Evolutionary conservation across 805 yeast species (phyloP), one percentile per base, ranked within the genome.

Genomic region (Metschnikowia hibisci): DNA sequence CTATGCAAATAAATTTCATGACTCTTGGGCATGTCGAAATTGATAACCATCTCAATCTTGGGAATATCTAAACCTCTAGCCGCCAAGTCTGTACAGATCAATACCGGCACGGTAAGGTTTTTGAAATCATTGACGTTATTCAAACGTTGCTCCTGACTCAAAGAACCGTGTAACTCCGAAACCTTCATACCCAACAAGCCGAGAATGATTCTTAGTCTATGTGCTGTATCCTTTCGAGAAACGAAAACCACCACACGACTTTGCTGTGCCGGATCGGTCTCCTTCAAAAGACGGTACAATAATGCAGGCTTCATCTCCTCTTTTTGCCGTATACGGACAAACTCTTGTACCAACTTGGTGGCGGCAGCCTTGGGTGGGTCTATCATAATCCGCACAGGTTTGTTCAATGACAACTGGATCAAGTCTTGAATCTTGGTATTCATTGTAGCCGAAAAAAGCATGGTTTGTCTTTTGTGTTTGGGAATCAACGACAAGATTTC

Each of bases 11-110:
- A 93, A 30, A 91, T 78, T 52, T 93, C 99, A 57, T 86, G 83
- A 25, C 86, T 74, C 63, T 87, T 87, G 39, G 99, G 99, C 95
- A 93, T 87, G 60, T 93, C 99, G 64, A 76, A 93, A 67, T 93
- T 93, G 58, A 93, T 78, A 36, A 93, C 99, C 46, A 84, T 81
- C 63, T 90, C 98, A 62, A 93, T 90, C 67, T 91, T 91, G 48
- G 98, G 98, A 59, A 93, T 93, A 84, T 93, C 99, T 61, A 93
- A 77, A 76, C 99, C 99, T 80, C 99, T 86, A 23, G 99, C 91
- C 2, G 99, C 99, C 63, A 93, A 77, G 76, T 93, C 99, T 0
- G 99, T 93, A 82, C 98, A 93, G 32, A 93, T 75, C 46, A 93
- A 73, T 8, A 91, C 81, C 1, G 98, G 96, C 26, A 90, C 96